A percentile compares a stretch with the other conserved stretches of the same genome.
Conservation (phyloP, 345 rosid genomes). For the Eucalyptus pauciflora region DNA sequence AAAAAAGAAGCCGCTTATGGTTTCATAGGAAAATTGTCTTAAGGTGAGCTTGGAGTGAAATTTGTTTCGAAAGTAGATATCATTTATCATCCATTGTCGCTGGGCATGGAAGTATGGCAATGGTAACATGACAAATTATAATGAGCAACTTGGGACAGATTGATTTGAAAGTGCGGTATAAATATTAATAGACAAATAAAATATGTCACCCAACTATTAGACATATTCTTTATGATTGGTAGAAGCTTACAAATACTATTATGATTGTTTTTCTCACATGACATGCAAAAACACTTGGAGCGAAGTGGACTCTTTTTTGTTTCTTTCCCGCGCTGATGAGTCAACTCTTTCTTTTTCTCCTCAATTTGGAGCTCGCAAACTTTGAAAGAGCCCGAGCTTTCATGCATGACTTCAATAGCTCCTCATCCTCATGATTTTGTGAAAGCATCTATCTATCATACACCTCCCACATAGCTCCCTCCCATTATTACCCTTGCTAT, state of each 20-base stretch:
- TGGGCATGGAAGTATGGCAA: accelerated
- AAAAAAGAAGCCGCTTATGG: not conserved
- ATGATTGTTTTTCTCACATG: not conserved
- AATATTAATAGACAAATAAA: too few relatives aligned
- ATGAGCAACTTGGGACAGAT: accelerated
- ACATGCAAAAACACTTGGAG: not conserved
- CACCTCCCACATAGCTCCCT: too few relatives aligned
- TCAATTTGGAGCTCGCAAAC: too few relatives aligned
- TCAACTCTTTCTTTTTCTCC: too few relatives aligned
- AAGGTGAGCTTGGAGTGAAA: not conserved
- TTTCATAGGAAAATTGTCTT: too few relatives aligned
- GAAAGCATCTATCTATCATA: too few relatives aligned
- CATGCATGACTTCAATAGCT: too few relatives aligned
- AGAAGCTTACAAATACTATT: not conserved
- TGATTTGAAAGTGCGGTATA: not conserved
- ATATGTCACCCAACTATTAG: accelerated
- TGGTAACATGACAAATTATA: not conserved
- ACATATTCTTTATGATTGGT: not conserved
- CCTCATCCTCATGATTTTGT: too few relatives aligned
- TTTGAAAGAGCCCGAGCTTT: too few relatives aligned
- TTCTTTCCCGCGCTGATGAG: too few relatives aligned
- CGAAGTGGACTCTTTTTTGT: not conserved
- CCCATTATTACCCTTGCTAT: too few relatives aligned
- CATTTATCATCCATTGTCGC: not conserved
- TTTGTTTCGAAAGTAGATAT: accelerated